Conservation (phyloP, 2,329 filamentous ascomycete species). For the Aspergillus viridinutans region DNA sequence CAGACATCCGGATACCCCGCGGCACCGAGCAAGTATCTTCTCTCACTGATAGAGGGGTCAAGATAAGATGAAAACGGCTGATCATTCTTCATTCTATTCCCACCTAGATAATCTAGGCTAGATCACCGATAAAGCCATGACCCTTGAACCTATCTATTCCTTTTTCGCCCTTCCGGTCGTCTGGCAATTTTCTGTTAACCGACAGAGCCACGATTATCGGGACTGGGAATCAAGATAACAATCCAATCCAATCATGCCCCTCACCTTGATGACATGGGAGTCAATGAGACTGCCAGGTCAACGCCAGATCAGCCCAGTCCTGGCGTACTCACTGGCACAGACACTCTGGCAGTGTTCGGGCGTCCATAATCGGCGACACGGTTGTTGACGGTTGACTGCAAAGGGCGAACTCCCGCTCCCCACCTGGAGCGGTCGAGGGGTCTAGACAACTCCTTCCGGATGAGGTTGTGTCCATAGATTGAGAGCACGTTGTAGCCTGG, state of each 20-base stretch:
- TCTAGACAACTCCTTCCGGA: conserved; percentile 9
- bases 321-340: background rate
- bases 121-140: background rate
- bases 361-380: conserved; percentile 3
- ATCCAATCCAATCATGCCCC: conserved; percentile 8
- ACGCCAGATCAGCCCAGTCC: background rate
- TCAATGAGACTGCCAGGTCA: conserved; percentile 4
- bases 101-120: background rate
- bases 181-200: conserved; percentile 12
- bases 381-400: background rate
- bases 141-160: background rate
- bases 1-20: background rate
- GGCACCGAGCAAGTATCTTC: background rate
- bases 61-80: background rate
- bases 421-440: background rate
- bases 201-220: conserved; percentile 19
- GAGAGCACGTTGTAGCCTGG: background rate
- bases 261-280: conserved; percentile 8
- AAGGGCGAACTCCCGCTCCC: conserved; percentile 4
- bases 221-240: conserved; percentile 4
- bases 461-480: conserved; percentile 1
- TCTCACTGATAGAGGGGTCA: background rate
- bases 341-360: conserved; percentile 2
- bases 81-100: background rate
- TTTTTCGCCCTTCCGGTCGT: background rate